phyloP scores from a whole-genome alignment of 2,329 filamentous ascomycete genomes.

The Tolypocladium cylindrosporum region DNA sequence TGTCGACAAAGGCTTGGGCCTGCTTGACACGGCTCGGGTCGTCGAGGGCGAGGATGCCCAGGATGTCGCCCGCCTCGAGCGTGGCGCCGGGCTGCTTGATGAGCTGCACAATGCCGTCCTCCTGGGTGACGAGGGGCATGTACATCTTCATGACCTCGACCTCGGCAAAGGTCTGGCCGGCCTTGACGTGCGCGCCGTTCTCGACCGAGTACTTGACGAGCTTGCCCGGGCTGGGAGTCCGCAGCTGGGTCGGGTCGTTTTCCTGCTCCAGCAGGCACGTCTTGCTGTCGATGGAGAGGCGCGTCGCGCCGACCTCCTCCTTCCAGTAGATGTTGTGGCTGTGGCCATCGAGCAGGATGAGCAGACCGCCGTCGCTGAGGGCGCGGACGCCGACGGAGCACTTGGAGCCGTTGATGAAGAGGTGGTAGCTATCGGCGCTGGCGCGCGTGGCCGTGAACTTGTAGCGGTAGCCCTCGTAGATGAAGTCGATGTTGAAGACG shows the following conservation, averaged over 20 bases:
- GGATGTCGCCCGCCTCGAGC: slow-evolving; percentile 92
- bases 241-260: slow-evolving; percentile 95
- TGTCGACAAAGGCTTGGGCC: slow-evolving; percentile 84
- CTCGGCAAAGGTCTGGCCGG: slow-evolving; percentile 89
- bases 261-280: slow-evolving; percentile 96
- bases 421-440: slow-evolving; percentile 85
- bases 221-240: slow-evolving; percentile 91
- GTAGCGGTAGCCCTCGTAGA: slow-evolving; percentile 93
- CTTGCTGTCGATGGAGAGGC: slow-evolving; percentile 94
- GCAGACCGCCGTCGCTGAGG: slow-evolving; percentile 84
- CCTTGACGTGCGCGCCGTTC: slow-evolving; percentile 85
- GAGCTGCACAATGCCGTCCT: slow-evolving; percentile 92
- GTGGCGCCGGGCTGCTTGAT: slow-evolving; percentile 99
- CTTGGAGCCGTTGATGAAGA: slow-evolving; percentile 98
- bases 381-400: slow-evolving; percentile 87
- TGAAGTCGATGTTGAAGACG: slow-evolving; percentile 95
- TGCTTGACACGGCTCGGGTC: slow-evolving; percentile 96
- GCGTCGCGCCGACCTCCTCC: slow-evolving; percentile 92
- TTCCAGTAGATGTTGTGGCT: slow-evolving; percentile 99
- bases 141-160: slow-evolving; percentile 99
- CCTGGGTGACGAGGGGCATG: slow-evolving; percentile 92
- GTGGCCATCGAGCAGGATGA: slow-evolving; percentile 82
- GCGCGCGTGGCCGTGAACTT: slow-evolving; percentile 97
- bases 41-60: slow-evolving; percentile 93
- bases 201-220: slow-evolving; percentile 96